phyloP scores from a whole-genome alignment of 305 asterid species.

The Plantago coronopus region DNA sequence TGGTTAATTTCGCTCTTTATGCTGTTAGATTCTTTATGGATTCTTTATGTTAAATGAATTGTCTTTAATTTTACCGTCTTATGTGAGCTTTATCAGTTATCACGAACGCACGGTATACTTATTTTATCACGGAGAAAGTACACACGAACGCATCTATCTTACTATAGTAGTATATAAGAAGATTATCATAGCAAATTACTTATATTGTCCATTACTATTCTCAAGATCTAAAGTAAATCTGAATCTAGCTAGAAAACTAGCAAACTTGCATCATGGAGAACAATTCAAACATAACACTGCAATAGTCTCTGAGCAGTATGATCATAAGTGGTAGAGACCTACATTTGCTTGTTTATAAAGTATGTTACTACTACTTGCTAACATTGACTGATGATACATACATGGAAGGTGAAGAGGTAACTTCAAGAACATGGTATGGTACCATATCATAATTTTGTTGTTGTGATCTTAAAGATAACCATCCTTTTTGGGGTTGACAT shows the following conservation, averaged over 20 bases:
- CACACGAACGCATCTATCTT: no score
- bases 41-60: no score
- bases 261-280: neutral
- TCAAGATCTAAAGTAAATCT: no score
- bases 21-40: no score
- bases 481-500: constrained; percentile 15
- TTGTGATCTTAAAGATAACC: neutral
- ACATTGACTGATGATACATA: constrained; percentile 11
- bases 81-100: no score
- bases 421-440: constrained; percentile 38
- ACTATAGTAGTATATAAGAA: no score
- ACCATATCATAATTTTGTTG: constrained; percentile 12
- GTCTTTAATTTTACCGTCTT: no score
- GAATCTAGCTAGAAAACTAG: neutral
- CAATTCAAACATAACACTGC: neutral
- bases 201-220: no score
- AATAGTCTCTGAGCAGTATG: neutral
- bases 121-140: neutral
- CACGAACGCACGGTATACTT: no score
- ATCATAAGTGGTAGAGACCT: neutral
- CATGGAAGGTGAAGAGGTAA: constrained; percentile 26
- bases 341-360: neutral
- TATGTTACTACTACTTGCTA: constrained; percentile 1
- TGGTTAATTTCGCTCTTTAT: no score
- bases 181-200: no score